Evolutionary conservation across 1,284 basidiomycete genomes (phyloP).

Genomic region (Waitea zeae): DNA sequence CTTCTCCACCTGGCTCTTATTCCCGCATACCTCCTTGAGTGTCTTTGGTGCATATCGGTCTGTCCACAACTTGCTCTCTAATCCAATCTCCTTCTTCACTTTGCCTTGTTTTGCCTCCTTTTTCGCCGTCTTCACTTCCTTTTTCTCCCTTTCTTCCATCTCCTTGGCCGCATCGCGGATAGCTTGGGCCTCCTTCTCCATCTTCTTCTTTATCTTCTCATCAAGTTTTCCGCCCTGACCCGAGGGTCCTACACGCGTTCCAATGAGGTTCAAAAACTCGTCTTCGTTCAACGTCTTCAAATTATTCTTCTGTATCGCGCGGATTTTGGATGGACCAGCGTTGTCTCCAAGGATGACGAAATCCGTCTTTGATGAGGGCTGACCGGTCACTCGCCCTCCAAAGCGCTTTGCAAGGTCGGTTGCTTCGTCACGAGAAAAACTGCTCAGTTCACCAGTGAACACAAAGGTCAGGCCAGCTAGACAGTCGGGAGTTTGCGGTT

Average conservation of each 20-base stretch:
- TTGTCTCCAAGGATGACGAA: slow-evolving; percentile 83
- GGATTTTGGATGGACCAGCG: slow-evolving; percentile 79
- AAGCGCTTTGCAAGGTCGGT: slow-evolving; percentile 82
- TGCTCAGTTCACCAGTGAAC: slow-evolving; percentile 86
- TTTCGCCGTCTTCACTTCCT: slow-evolving; percentile 23
- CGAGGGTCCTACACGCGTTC: slow-evolving; percentile 28
- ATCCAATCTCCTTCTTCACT: slow-evolving; percentile 17
- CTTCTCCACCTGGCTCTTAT: slow-evolving; percentile 84
- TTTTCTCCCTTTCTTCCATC: slow-evolving; percentile 47
- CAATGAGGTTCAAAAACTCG: slow-evolving; percentile 72
- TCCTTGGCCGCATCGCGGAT: slow-evolving; percentile 61
- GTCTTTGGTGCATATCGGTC: slow-evolving; percentile 83
- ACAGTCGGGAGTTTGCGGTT: slow-evolving; percentile 56
- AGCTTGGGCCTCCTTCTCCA: slow-evolving; percentile 65
- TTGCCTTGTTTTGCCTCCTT: slow-evolving; percentile 11
- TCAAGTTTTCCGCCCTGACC: slow-evolving; percentile 33
- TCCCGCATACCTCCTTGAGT: slow-evolving; percentile 88
- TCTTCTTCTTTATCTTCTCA: slow-evolving; percentile 69
- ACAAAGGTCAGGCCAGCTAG: slow-evolving; percentile 84
- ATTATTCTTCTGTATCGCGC: slow-evolving; percentile 66
- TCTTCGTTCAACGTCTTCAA: slow-evolving; percentile 77
- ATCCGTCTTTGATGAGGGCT: slow-evolving; percentile 82
- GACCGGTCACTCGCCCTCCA: slow-evolving; percentile 75
- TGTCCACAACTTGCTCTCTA: slow-evolving; percentile 77
- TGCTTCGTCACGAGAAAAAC: slow-evolving; percentile 81